Percentiles rank a stretch among this genome's conserved stretches.
These are phyloP conservation scores for Cercophora sp. DNA, from an alignment of 495 filamentous ascomycete genomes.

Conservation along the genomic window DNA sequence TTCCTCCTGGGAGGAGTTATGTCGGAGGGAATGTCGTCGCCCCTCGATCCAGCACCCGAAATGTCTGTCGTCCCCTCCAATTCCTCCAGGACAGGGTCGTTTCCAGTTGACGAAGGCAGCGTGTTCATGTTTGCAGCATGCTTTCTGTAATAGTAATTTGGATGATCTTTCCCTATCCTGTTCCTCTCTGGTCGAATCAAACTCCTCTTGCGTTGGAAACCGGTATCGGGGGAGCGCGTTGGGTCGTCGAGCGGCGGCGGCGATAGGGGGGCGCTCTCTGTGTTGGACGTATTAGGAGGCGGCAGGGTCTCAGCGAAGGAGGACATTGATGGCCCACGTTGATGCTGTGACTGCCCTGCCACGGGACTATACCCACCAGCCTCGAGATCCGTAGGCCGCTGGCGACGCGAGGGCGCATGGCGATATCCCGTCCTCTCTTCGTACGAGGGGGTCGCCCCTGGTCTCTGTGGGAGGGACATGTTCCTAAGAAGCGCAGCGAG, in stretches of 20 bases:
- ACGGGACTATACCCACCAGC: constrained; percentile 47
- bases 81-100: constrained; percentile 79
- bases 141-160: constrained; percentile 90
- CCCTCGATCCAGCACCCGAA: constrained; percentile 36
- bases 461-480: constrained; percentile 69
- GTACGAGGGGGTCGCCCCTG: constrained; percentile 55
- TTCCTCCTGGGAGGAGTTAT: constrained; percentile 33
- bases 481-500: constrained; percentile 16
- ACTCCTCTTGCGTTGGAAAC: constrained; percentile 68
- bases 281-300: constrained; percentile 44
- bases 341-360: constrained; percentile 36
- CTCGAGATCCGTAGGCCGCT: constrained; percentile 63
- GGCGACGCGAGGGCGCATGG: constrained; percentile 62
- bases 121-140: constrained; percentile 87
- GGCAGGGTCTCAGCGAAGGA: constrained; percentile 48
- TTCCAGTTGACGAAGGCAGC: constrained; percentile 82
- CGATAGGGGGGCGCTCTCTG: constrained; percentile 44
- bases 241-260: constrained; percentile 24
- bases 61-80: constrained; percentile 46
- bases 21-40: constrained; percentile 37
- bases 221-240: constrained; percentile 21
- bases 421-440: constrained; percentile 59
- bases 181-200: constrained; percentile 85
- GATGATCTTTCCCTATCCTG: constrained; percentile 75
- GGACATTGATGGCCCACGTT: constrained; percentile 46